Percentiles rank a stretch among this genome's conserved stretches.
These are phyloP conservation scores for Melanomma pulvis-pyrius DNA, from an alignment of 495 filamentous ascomycete species.

Conservation along the genomic window DNA sequence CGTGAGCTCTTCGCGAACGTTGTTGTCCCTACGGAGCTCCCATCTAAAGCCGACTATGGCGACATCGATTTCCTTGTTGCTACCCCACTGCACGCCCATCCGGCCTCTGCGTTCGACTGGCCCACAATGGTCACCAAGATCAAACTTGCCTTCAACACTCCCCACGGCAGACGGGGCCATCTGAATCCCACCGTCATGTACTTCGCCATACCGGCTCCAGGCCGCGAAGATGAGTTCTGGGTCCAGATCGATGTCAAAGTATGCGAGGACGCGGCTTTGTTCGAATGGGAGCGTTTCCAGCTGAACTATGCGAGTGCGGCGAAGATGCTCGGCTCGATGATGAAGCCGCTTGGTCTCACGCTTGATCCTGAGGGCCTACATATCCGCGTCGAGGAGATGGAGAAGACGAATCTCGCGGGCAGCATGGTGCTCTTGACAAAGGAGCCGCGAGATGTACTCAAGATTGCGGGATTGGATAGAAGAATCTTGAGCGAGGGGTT, in stretches of 20 bases:
- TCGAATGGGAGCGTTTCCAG: conserved; percentile 20
- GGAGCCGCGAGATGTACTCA: conserved; percentile 14
- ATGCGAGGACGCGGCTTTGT: not conserved
- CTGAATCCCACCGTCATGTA: conserved; percentile 1
- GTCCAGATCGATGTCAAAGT: conserved; percentile 28
- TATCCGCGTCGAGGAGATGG: conserved; percentile 14
- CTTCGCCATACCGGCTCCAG: conserved; percentile 11
- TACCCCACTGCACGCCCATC: not conserved
- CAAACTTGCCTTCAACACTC: conserved; percentile 2
- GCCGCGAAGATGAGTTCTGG: conserved; percentile 8
- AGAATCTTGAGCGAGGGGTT: conserved; percentile 13
- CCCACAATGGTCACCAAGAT: not conserved
- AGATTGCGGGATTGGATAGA: conserved; percentile 15
- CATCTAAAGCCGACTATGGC: conserved; percentile 22
- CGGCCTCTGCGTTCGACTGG: not conserved
- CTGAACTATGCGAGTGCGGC: conserved; percentile 11
- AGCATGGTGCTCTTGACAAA: conserved; percentile 25
- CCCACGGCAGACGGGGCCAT: conserved; percentile 1
- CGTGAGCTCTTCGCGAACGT: conserved; percentile 15
- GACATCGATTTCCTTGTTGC: conserved; percentile 27
- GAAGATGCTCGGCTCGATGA: conserved; percentile 19
- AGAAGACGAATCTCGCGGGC: not conserved
- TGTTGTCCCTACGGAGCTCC: conserved; percentile 21
- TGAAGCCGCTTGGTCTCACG: conserved; percentile 25
- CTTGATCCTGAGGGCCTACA: conserved; percentile 13